Percentiles rank a stretch among this genome's conserved stretches.
Conservation (phyloP, 176 grass and related monocot species). For the Triticum dicoccoides region DNA sequence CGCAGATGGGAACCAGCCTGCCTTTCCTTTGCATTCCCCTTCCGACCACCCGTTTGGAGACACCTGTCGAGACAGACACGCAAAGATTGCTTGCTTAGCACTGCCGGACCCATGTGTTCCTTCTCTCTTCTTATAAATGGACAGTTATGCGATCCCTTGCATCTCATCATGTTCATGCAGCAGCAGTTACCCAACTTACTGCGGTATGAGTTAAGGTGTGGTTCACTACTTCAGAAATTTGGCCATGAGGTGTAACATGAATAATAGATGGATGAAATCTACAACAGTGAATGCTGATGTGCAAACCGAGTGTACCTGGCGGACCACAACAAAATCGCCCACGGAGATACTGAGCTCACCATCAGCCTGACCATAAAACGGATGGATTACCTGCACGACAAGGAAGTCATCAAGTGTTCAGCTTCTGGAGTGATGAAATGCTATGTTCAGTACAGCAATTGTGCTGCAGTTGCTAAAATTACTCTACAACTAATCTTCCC, state of each 20-base stretch:
- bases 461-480: not conserved
- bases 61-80: conserved; percentile 52
- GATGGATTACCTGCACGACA: conserved; percentile 74
- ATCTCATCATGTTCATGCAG: conserved; percentile 17
- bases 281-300: not conserved
- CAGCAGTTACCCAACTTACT: conserved; percentile 1
- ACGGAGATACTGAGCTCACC: conserved; percentile 82
- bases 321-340: conserved; percentile 81
- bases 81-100: conserved; percentile 28
- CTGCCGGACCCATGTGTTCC: not conserved
- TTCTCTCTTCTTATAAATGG: conserved; percentile 14
- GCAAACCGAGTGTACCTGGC: conserved; percentile 60
- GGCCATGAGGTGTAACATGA: not conserved
- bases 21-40: conserved; percentile 88
- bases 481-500: not conserved
- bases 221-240: conserved; percentile 24
- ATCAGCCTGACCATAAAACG: conserved; percentile 87
- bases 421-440: not conserved
- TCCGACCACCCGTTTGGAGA: conserved; percentile 87
- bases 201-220: not conserved
- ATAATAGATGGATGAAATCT: not conserved
- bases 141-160: conserved; percentile 13
- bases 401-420: not conserved
- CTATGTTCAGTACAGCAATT: not conserved
- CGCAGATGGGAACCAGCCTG: conserved; percentile 97